Evolutionary conservation across 805 yeast species (phyloP), one percentile per base, ranked within the genome.

Genomic region (Zygotorulaspora danielsina): DNA sequence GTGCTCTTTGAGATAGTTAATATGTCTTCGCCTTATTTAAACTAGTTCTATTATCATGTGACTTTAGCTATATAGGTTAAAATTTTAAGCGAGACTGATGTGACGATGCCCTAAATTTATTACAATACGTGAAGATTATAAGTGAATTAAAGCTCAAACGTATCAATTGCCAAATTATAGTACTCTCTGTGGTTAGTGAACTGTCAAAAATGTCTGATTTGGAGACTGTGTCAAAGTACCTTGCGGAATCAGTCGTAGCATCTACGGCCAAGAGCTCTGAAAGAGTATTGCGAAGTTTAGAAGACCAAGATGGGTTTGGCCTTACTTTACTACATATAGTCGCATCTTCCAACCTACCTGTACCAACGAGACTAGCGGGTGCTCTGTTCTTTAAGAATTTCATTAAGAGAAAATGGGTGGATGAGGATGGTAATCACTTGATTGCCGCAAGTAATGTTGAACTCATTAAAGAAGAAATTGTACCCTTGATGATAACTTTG

Each of bases 361-460:
- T 61, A 4, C 67, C 84, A 2, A 75, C 83, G 1, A 72, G 97
- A 45, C 67, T 89, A 34, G 96, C 98, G 1, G 95, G 85, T 13
- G 87, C 96, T 1, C 67, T 94, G 38, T 88, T 83, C 63, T 87
- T 93, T 66, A 93, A 93, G 61, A 93, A 93, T 60, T 73, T 87
- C 45, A 72, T 93, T 47, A 81, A 76, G 53, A 70, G 96, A 36
- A 81, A 75, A 51, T 93, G 96, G 97, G 80, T 84, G 36, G 88
- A 88, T 61, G 95, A 86, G 49, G 83, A 85, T 38, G 97, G 98
- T 5, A 74, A 73, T 36, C 81, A 93, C 57, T 55, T 79, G 41
- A 67, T 89, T 19, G 70, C 80, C 1, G 44, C 55, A 0, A 64
- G 66, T 4, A 96, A 89, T 55, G 84, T 84, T 1, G 69, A 63